Conservation (phyloP, 2,329 filamentous ascomycete species). For the Verticillium tricorpus region DNA sequence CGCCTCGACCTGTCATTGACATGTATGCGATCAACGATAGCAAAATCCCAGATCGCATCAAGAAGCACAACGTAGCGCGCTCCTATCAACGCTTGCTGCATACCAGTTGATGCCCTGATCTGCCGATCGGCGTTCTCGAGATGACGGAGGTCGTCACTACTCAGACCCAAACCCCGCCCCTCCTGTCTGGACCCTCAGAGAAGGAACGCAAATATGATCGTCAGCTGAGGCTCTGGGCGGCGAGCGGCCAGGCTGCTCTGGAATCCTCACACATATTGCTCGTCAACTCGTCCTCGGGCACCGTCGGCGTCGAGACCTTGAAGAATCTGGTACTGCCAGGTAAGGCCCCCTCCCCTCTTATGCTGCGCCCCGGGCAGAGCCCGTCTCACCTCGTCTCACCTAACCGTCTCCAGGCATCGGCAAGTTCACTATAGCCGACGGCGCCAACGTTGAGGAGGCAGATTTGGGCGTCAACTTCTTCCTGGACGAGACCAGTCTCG, state of each 20-base stretch:
- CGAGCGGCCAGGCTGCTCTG: constrained; percentile 82
- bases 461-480: constrained; percentile 98
- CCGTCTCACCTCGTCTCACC: too few species aligned
- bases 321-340: constrained; percentile 96
- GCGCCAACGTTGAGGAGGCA: constrained; percentile 67
- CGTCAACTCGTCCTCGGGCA: constrained; percentile 81
- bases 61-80: not conserved
- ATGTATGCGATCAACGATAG: not conserved
- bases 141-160: constrained; percentile 40
- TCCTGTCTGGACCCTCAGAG: constrained; percentile 50
- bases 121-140: not conserved
- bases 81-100: not conserved
- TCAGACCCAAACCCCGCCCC: constrained; percentile 37
- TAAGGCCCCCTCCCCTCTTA: constrained; percentile 21
- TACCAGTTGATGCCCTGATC: not conserved
- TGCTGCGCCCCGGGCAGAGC: not conserved
- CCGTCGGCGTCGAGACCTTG: constrained; percentile 82
- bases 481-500: constrained; percentile 72
- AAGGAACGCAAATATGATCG: constrained; percentile 84
- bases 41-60: not conserved
- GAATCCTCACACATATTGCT: constrained; percentile 90
- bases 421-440: constrained; percentile 85
- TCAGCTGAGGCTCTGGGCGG: constrained; percentile 92
- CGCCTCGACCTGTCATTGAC: not conserved
- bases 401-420: constrained; percentile 62